Evolutionary conservation across 176 grass and related monocot species (phyloP).

Genomic region (Raddia distichophylla): DNA sequence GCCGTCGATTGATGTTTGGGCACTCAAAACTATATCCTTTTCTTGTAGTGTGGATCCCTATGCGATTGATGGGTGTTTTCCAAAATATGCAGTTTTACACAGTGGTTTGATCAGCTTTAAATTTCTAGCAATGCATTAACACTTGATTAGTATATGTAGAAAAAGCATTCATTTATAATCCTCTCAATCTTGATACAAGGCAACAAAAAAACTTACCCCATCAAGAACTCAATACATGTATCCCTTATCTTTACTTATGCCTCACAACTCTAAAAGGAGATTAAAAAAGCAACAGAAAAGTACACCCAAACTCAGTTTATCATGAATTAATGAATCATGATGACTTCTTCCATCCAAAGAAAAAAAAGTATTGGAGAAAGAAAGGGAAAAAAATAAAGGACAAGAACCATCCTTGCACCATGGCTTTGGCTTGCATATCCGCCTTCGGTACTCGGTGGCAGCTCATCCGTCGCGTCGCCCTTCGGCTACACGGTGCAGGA

Average conservation of each 20-base stretch:
- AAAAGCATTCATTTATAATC: neutral
- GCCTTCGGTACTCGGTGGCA: neutral
- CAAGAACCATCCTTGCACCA: neutral
- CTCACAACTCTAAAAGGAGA: neutral
- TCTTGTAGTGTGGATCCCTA: no score
- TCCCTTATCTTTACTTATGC: conserved; percentile 14
- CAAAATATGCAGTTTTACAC: no score
- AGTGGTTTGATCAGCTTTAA: no score
- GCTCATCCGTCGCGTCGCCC: neutral
- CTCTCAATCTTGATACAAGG: conserved; percentile 27
- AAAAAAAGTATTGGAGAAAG: conserved; percentile 44
- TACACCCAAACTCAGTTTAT: neutral
- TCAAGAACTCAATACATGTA: conserved; percentile 25
- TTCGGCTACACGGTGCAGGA: conserved; percentile 34
- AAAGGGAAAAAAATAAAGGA: neutral
- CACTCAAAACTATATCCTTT: no score
- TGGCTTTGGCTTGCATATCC: neutral
- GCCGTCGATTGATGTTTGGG: no score
- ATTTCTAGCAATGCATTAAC: no score
- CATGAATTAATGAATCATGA: no score
- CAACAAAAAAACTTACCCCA: conserved; percentile 39
- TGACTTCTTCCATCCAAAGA: conserved; percentile 49
- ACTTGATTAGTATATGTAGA: no score
- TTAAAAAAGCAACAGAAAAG: neutral
- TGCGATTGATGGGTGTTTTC: no score